Base-by-base conservation (phyloP, 2,329 filamentous ascomycete species). In the Clonostachys chloroleuca region DNA sequence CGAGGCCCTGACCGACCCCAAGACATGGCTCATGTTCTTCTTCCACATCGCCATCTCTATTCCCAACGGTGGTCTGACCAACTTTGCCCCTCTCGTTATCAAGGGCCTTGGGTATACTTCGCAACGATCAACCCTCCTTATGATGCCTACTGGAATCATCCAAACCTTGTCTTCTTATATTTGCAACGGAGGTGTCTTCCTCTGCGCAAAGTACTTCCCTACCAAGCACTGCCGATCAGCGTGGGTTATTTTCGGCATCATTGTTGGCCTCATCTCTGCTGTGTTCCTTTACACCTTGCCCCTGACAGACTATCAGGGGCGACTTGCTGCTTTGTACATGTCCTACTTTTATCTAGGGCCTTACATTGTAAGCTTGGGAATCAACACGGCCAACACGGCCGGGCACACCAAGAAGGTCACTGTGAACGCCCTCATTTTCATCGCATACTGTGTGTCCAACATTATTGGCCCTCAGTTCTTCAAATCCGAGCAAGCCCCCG, bases 11-110 rank as follows among this genome's bases (percentile, higher is more conserved):
- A 50, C 58, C 5, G 80, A 83, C 52, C 74, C 77, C 0, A 81
- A 83, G 63, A 79, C 77, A 0, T 83, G 78, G 77, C 69, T 82
- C 18, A 59, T 83, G 12, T 79, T 80, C 50, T 51, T 80, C 4
- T 67, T 81, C 16, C 66, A 71, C 14, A 52, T 80, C 9, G 57
- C 72, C 6, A 72, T 67, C 16, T 69, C 74, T 56, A 78, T 81
- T 30, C 75, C 77, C 36, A 81, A 80, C 51, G 77, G 77, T 24
- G 77, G 78, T 18, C 41, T 72, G 7, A 43, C 44, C 12, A 46
- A 43, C 17, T 47, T 49, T 35, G 41, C 24, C 13, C 34, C 44
- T 12, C 24, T 49, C 10, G 36, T 49, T 17, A 49, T 43, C 18
- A 51, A 62, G 33, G 58, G 69, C 0, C 67, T 74, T 30, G 71